Evolutionary conservation across 495 filamentous ascomycete species (phyloP).

Genomic region (Pyrenopolyporus hunteri): DNA sequence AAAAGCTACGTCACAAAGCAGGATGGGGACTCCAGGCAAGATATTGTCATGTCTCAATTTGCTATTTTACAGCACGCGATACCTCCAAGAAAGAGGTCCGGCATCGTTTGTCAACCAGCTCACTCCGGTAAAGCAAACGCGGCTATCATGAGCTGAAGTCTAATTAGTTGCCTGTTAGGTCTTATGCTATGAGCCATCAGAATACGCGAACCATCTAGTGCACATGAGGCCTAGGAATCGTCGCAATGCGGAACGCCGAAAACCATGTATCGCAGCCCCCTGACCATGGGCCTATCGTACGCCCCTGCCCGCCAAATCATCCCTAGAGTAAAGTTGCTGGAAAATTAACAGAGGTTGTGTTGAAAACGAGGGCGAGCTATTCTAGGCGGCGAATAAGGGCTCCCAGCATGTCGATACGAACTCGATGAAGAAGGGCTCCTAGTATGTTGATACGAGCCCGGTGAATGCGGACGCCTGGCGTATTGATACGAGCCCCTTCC

Average conservation of each 20-base stretch:
- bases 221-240: too few species aligned
- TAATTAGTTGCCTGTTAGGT: neutral
- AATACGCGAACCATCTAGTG: neutral
- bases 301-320: slow-evolving; percentile 1
- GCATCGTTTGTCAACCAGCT: neutral
- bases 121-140: neutral
- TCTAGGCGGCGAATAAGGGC: neutral
- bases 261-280: neutral
- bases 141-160: slow-evolving; percentile 1
- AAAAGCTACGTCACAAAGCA: too few species aligned
- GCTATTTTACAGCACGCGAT: too few species aligned
- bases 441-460: too few species aligned
- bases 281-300: neutral
- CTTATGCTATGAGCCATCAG: neutral
- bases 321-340: neutral
- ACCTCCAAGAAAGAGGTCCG: too few species aligned
- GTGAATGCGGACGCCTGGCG: too few species aligned
- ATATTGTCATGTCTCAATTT: too few species aligned
- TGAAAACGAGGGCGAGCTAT: neutral
- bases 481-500: neutral
- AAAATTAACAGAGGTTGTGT: neutral
- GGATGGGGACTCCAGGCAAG: too few species aligned
- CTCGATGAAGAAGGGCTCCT: too few species aligned
- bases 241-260: slow-evolving; percentile 20
- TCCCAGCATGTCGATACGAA: too few species aligned